Evolutionary conservation across 2,329 filamentous ascomycete genomes (phyloP), one percentile per base, ranked within the genome.

Genomic region (Orbilia oligospora): DNA sequence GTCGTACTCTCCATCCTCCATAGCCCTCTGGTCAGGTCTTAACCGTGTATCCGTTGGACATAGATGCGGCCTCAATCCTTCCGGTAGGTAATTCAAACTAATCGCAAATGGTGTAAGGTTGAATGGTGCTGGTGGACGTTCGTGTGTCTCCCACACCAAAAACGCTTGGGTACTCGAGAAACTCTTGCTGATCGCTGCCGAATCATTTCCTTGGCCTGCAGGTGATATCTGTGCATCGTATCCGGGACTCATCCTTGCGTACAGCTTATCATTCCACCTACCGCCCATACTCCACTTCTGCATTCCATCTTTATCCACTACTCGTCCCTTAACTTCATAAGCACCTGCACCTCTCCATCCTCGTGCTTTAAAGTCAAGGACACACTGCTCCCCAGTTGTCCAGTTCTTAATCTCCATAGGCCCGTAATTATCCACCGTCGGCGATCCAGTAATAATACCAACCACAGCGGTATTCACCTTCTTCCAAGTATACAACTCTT

Each of bases 1-100:
- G 83, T 98, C 95, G 83, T 99, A 99, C 85, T 94, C 90, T n/a
- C 95, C 96, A 79, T 98, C 94, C 84, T 99, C 96, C 96, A 99
- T 99, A 1, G 96, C 96, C 10, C 96, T 89, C 86, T 99, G 96
- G 84, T 99, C 96, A 0, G 96, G 95, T 33, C 96, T 89, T 36
- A 97, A 87, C n/a, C 96, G 89, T 0, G 95, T 97, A 84, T 99
- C 96, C 0, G 96, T 99, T 0, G 96, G 96, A 44, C 96, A 92
- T 16, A 99, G 86, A 85, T 91, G 90, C 3, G 91, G 89, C 65
- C 86, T 87, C 18, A 99, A 87, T n/a, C 89, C 87, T n/a, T 97
- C 93, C 68, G 95, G 92, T 63, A 97, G 88, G 81, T 94, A 93
- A 85, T 99, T 99, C 80, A 99, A 91, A 0, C 94, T 97, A 75